Evolutionary conservation across 306 rosid species (phyloP).

Genomic region (Myrica gale): DNA sequence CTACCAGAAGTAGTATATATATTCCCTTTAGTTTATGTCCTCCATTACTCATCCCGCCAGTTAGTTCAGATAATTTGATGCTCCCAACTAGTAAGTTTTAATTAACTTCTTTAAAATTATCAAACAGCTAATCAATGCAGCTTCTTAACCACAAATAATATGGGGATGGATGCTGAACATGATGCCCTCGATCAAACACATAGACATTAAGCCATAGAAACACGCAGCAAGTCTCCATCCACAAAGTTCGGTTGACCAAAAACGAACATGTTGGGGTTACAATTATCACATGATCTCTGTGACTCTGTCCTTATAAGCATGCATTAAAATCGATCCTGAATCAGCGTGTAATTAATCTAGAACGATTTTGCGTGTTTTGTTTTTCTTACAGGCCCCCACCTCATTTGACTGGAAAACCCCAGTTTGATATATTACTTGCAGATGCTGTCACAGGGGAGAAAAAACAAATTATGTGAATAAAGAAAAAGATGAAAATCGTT

Average conservation of each 20-base stretch:
- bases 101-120: background rate
- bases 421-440: conserved; percentile 20
- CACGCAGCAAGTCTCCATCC: conserved; percentile 19
- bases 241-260: conserved; percentile 23
- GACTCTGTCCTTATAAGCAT: background rate
- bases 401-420: conserved; percentile 33
- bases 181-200: background rate
- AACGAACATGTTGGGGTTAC: conserved; percentile 32
- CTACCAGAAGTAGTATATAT: no score
- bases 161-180: background rate
- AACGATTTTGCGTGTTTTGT: conserved; percentile 24
- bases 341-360: conserved; percentile 24
- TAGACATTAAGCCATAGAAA: background rate
- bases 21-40: background rate
- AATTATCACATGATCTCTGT: background rate
- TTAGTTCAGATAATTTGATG: background rate
- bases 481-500: conserved; percentile 6
- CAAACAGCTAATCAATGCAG: conserved; percentile 11
- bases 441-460: conserved; percentile 17
- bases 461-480: conserved; percentile 28
- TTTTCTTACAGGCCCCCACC: conserved; percentile 30
- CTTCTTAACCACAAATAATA: background rate
- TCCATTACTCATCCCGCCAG: background rate
- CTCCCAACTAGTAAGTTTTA: conserved; percentile 15
- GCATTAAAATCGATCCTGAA: conserved; percentile 34